Conservation (phyloP, 2,329 filamentous ascomycete genomes). For the Cladorrhinum sp. region DNA sequence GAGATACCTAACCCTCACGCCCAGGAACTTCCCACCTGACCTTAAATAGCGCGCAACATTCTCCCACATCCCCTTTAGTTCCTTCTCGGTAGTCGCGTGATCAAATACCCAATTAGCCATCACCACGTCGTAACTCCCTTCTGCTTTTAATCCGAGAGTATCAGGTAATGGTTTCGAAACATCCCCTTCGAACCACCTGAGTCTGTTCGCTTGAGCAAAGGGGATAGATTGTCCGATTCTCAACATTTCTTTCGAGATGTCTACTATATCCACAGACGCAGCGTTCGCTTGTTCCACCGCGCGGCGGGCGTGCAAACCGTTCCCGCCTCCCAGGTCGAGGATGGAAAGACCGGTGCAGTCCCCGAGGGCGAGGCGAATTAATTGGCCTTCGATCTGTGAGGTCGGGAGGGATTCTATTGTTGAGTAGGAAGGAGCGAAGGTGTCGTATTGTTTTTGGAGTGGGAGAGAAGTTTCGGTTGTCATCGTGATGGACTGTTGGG, state of each 20-base stretch:
- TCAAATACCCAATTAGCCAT: conserved; percentile 36
- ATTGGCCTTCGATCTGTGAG: conserved; percentile 13
- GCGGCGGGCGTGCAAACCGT: conserved; percentile 16
- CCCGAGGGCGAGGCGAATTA: conserved; percentile 14
- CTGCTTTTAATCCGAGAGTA: conserved; percentile 15
- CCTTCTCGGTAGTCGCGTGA: conserved; percentile 26
- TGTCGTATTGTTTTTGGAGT: conserved; percentile 11
- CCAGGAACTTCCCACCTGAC: conserved; percentile 31
- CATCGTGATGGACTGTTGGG: neutral
- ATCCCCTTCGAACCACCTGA: conserved; percentile 30
- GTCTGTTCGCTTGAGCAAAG: neutral
- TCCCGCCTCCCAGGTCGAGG: conserved; percentile 21
- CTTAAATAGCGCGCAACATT: conserved; percentile 29
- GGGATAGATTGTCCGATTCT: conserved; percentile 5
- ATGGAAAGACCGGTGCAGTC: conserved; percentile 14
- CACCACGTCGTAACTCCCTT: conserved; percentile 31
- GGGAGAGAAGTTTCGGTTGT: neutral
- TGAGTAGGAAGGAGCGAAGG: conserved; percentile 9
- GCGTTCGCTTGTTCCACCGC: conserved; percentile 14
- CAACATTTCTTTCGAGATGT: conserved; percentile 20
- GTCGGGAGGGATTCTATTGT: conserved; percentile 8
- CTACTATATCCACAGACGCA: conserved; percentile 15
- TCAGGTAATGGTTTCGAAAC: conserved; percentile 24
- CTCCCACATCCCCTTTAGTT: conserved; percentile 31
- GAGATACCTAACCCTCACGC: conserved; percentile 24